Evolutionary conservation across 768 basidiomycete species (phyloP), one percentile per base, ranked within the genome.

Genomic region (Clathrus columnatus): DNA sequence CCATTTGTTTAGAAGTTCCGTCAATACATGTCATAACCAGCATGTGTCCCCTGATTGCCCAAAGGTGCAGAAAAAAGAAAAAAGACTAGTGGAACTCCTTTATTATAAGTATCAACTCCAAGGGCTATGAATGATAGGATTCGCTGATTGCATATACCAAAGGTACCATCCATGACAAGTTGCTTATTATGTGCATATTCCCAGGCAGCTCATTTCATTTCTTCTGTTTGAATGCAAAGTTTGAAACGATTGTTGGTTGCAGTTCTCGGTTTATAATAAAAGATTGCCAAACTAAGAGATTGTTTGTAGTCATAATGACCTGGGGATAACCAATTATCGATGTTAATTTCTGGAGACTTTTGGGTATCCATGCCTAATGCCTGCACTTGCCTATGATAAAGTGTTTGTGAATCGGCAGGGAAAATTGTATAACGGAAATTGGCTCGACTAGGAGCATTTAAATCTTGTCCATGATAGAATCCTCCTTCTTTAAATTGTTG

Each of bases 1-100:
- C 70, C 70, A 71, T 10, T 20, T 6, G 10, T 23, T 43, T 5
- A 71, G 54, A 10, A 71, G 59, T 20, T 68, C 56, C 24, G 44
- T 54, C 4, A 67, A 51, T 23, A 67, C 57, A 64, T 64, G 54
- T 71, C 50, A 23, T 60, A 54, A 58, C 51, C 62, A 10, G 50
- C 57, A 21, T 41, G 57, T 42, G 42, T 58, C 43, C 11, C 30
- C 11, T 18, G 18, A 30, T 62, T 67, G 6, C 63, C 63, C 0
- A 65, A 47, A 0, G 67, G 65, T 0, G 70, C 69, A 1, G 70
- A 69, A 57, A 70, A 71, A 4, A 71, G 51, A 48, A 72, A 63
- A 20, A 67, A 57, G 0, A 60, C 63, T 47, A 71, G 61, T 0
- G 70, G 72, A 36, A 72, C 52, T 2, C 70, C 72, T 1, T 60